phyloP scores from a whole-genome alignment of 805 yeast genomes.

The Sugiyamaella mastotermitis region DNA sequence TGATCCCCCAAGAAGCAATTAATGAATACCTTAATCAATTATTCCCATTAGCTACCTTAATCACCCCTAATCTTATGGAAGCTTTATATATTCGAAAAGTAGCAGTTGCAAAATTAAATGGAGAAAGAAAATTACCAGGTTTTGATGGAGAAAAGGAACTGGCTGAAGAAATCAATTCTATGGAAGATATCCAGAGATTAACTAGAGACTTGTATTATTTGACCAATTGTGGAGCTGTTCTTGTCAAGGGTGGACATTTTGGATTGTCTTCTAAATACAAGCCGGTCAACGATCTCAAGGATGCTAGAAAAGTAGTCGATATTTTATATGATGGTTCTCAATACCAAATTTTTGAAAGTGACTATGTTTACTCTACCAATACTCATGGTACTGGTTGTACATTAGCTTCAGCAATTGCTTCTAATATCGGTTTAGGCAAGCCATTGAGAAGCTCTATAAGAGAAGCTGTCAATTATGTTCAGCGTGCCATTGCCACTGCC shows the following conservation, averaged over 20 bases:
- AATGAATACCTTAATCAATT: constrained; percentile 38
- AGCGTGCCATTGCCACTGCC: constrained; percentile 50
- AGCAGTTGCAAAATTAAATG: constrained; percentile 13
- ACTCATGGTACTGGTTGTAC: constrained; percentile 94
- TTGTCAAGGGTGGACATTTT: constrained; percentile 82
- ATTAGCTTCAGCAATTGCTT: constrained; percentile 71
- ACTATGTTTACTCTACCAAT: constrained; percentile 41
- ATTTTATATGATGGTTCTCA: constrained; percentile 33
- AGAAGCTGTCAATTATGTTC: constrained; percentile 59
- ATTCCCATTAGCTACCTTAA: constrained; percentile 47
- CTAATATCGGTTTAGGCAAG: constrained; percentile 58
- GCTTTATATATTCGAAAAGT: constrained; percentile 40
- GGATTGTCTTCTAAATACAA: constrained; percentile 17
- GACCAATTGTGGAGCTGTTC: constrained; percentile 46
- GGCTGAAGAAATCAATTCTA: constrained; percentile 18
- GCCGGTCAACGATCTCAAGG: constrained; percentile 12
- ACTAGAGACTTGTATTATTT: constrained; percentile 36
- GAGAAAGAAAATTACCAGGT: constrained; percentile 1
- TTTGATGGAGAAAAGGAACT: not conserved
- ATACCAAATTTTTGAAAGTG: constrained; percentile 45
- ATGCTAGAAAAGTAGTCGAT: constrained; percentile 19
- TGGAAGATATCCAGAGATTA: constrained; percentile 37
- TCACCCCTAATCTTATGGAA: constrained; percentile 75
- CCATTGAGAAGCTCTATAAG: constrained; percentile 45
- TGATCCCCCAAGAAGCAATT: constrained; percentile 46